Evolutionary conservation across 306 rosid genomes (phyloP), one percentile per base, ranked within the genome.

Genomic region (Biancaea sappan): DNA sequence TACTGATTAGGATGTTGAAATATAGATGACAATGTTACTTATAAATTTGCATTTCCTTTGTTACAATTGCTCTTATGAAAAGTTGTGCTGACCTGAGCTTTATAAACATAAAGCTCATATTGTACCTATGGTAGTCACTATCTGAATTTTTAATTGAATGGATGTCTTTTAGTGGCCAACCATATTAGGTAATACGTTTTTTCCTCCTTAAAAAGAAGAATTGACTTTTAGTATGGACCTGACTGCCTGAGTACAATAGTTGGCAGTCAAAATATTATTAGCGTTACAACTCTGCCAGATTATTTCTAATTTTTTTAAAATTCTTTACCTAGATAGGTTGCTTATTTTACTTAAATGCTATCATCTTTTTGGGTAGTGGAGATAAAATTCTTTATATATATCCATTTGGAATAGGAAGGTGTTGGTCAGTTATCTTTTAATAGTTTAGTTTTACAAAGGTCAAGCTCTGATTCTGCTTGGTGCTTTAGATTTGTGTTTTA

Each of bases 21-120:
- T 50, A 74, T 66, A 4, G 10, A 52, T 75, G 57, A 46, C 69
- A 5, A 35, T 64, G 62, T 37, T 53, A 72, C 28, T 38, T 57
- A 12, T 26, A 32, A 52, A 25, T 46, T 32, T 43, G 52, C 32
- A 26, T 48, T 4, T 26, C 29, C 43, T 59, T 37, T 69, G n/a
- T 77, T 47, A 44, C n/a, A 24, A 69, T 57, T 69, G 52, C 51
- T 56, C 50, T 47, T 56, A 21, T 25, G 59, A 44, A 74, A 44
- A 59, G 0, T 57, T 60, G 4, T 57, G 54, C 53, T 41, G 16
- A 19, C 38, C 34, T 16, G 29, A 15, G 34, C 13, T 24, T 66
- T 65, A 13, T 35, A 37, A 37, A 34, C 29, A 34, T 43, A 4
- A 16, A 32, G 53, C 46, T 51, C 16, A 18, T 72, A 26, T 22